A percentile compares a stretch with the other conserved stretches of the same genome.
phyloP scores from a whole-genome alignment of 331 rosid genomes.

The Arachis monticola region DNA sequence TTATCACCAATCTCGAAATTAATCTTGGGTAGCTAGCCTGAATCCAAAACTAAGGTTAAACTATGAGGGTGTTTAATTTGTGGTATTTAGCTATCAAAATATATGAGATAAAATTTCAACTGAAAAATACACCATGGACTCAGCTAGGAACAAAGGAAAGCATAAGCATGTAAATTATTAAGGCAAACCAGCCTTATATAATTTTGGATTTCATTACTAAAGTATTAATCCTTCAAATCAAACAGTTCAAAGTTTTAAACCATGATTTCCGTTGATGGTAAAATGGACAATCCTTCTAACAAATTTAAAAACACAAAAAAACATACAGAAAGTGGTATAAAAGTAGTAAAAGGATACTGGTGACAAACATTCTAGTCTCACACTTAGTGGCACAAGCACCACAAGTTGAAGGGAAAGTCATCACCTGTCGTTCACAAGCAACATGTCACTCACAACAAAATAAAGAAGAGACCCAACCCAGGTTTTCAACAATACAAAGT shows the following conservation, averaged over 20 bases:
- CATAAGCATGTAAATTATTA: background rate
- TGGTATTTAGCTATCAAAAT: background rate
- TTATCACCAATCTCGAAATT: background rate
- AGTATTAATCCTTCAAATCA: conserved; percentile 26
- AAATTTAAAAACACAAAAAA: conserved; percentile 24
- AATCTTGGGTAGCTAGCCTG: background rate
- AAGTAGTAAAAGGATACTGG: conserved; percentile 69
- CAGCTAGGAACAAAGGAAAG: background rate
- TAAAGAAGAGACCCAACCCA: conserved; percentile 7
- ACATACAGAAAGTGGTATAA: conserved; percentile 14
- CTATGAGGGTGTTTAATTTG: background rate
- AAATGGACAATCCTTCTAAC: conserved; percentile 3
- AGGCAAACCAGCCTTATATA: conserved; percentile 3
- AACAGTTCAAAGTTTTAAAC: conserved; percentile 24
- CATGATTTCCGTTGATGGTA: background rate
- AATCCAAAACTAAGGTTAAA: background rate
- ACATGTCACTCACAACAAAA: conserved; percentile 9
- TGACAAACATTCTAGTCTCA: conserved; percentile 96
- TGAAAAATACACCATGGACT: conserved; percentile 9
- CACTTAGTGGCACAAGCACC: conserved; percentile 72
- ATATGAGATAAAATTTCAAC: conserved; percentile 20
- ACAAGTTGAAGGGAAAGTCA: conserved; percentile 97
- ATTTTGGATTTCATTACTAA: conserved; percentile 21
- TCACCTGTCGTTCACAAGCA: conserved; percentile 67
- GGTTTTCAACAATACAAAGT: background rate